Evolutionary conservation across 169 alveolate genomes (phyloP).

Genomic region (Plasmodium blacklocki): DNA sequence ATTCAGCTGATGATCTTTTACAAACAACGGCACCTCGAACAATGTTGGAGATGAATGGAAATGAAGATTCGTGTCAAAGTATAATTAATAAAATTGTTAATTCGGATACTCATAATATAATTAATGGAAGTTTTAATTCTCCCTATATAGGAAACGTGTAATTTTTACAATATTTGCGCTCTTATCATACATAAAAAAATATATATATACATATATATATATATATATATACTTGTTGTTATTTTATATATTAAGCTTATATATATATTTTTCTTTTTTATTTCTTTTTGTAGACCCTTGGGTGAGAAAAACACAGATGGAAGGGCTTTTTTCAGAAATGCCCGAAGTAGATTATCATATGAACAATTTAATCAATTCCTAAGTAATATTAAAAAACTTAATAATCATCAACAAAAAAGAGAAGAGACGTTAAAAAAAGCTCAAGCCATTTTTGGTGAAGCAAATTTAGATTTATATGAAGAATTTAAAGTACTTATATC

Average conservation of each 20-base stretch:
- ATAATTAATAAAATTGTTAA: slow-evolving; percentile 66
- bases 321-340: slow-evolving; percentile 81
- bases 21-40: slow-evolving; percentile 77
- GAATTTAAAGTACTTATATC: slow-evolving; percentile 85
- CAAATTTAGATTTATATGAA: slow-evolving; percentile 82
- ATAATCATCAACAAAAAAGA: slow-evolving; percentile 88
- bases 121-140: slow-evolving; percentile 64
- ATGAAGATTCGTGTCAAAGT: slow-evolving; percentile 69
- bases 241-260: too few relatives aligned
- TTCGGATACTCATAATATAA: slow-evolving; percentile 63
- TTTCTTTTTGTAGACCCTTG: slow-evolving; percentile 13
- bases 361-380: slow-evolving; percentile 87
- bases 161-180: background rate
- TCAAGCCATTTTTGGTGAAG: slow-evolving; percentile 80
- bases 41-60: slow-evolving; percentile 73
- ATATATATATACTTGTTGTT: too few relatives aligned
- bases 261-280: background rate
- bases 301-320: slow-evolving; percentile 44
- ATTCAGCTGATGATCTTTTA: slow-evolving; percentile 73
- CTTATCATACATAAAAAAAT: too few relatives aligned
- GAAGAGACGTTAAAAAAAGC: slow-evolving; percentile 85
- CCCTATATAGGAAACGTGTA: slow-evolving; percentile 70
- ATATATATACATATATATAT: too few relatives aligned
- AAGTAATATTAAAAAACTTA: slow-evolving; percentile 88
- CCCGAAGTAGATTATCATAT: slow-evolving; percentile 81